phyloP scores from a whole-genome alignment of 768 basidiomycete genomes.

The Kwoniella dendrophila region DNA sequence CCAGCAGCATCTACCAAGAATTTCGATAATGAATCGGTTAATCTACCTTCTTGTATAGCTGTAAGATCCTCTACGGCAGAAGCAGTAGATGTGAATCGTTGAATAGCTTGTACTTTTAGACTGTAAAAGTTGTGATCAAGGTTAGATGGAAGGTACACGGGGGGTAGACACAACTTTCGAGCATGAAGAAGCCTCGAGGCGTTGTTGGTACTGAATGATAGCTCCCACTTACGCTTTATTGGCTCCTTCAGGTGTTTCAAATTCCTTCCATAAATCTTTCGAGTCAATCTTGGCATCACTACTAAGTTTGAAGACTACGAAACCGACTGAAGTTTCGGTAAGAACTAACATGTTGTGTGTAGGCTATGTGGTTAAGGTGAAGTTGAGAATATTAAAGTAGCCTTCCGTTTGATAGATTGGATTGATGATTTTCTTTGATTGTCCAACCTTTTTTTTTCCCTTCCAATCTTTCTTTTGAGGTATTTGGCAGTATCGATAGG shows the following conservation, averaged over 20 bases:
- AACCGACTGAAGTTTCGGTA: conserved; percentile 74
- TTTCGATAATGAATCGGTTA: conserved; percentile 89
- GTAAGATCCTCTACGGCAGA: conserved; percentile 96
- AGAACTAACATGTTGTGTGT: conserved; percentile 77
- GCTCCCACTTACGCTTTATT: conserved; percentile 75
- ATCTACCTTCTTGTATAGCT: conserved; percentile 85
- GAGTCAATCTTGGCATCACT: conserved; percentile 83
- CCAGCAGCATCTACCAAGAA: conserved; percentile 64
- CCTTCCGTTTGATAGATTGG: too few species aligned
- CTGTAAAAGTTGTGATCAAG: conserved; percentile 58
- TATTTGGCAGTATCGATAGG: too few species aligned
- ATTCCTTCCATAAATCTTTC: conserved; percentile 86
- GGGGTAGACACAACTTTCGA: neutral
- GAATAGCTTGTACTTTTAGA: conserved; percentile 89
- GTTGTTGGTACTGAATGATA: neutral
- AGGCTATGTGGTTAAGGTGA: too few species aligned
- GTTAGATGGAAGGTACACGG: neutral
- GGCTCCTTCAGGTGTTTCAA: conserved; percentile 87
- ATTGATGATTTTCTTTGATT: too few species aligned
- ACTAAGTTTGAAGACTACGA: conserved; percentile 95
- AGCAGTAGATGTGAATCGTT: conserved; percentile 95
- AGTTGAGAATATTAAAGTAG: too few species aligned
- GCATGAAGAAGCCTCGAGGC: neutral
- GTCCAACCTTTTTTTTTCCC: too few species aligned
- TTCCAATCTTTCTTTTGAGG: too few species aligned